Evolutionary conservation across 495 filamentous ascomycete genomes (phyloP).

Genomic region (Podospora pseudocomata): DNA sequence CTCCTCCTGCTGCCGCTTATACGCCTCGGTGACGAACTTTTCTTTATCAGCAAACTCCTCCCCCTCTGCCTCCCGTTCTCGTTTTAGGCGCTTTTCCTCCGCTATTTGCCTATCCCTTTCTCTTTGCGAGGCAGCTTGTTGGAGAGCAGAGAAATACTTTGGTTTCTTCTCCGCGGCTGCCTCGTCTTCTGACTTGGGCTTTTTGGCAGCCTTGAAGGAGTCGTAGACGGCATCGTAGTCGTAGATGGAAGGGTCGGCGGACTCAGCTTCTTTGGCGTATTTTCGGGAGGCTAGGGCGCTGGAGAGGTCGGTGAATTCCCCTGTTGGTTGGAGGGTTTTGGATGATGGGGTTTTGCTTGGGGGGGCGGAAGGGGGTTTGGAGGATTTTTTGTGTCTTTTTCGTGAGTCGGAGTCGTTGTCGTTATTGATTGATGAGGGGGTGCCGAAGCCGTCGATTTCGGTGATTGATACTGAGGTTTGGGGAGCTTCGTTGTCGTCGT

Average conservation of each 20-base stretch:
- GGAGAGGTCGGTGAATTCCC: conserved; percentile 53
- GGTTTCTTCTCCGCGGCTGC: conserved; percentile 54
- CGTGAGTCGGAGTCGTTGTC: neutral
- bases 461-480: conserved; percentile 19
- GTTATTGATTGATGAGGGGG: conserved; percentile 2
- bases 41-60: conserved; percentile 95
- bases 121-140: conserved; percentile 77
- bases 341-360: conserved; percentile 10
- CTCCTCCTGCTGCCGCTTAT: conserved; percentile 89
- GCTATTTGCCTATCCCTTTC: conserved; percentile 87
- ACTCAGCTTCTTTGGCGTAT: conserved; percentile 54
- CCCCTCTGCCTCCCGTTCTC: conserved; percentile 87
- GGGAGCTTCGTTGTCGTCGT: conserved; percentile 19
- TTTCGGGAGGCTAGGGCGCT: conserved; percentile 52
- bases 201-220: conserved; percentile 50
- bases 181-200: conserved; percentile 37
- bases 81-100: conserved; percentile 78
- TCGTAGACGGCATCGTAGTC: conserved; percentile 76
- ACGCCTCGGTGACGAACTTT: conserved; percentile 93
- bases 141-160: conserved; percentile 77
- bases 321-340: neutral
- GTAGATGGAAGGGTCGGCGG: conserved; percentile 64
- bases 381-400: conserved; percentile 39
- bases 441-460: conserved; percentile 22
- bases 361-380: conserved; percentile 19